Conservation (phyloP, 352 stramenopile genomes). For the Thalassiosira allenii region DNA sequence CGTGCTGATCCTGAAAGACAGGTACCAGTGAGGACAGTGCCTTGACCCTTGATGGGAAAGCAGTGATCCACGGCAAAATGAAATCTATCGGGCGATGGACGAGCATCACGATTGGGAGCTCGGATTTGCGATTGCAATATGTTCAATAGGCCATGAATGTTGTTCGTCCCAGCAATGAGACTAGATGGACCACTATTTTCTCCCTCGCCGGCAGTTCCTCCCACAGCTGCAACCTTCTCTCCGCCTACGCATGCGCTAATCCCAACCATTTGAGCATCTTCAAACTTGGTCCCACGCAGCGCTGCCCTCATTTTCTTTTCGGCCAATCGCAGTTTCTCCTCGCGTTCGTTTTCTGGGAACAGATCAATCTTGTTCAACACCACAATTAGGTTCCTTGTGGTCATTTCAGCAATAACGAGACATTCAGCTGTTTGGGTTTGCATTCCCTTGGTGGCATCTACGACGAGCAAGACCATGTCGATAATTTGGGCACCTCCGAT, state of each 20-base stretch:
- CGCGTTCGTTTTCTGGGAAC: slow-evolving; percentile 86
- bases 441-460: slow-evolving; percentile 96
- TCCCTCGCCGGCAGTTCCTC: slow-evolving; percentile 19
- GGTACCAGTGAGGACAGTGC: slow-evolving; percentile 97
- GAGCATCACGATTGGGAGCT: slow-evolving; percentile 71
- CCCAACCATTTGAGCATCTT: slow-evolving; percentile 88
- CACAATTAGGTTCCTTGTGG: slow-evolving; percentile 90
- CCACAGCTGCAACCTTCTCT: slow-evolving; percentile 86
- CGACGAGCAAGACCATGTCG: slow-evolving; percentile 96
- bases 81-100: slow-evolving; percentile 48
- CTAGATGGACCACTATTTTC: slow-evolving; percentile 1
- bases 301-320: slow-evolving; percentile 86
- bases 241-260: slow-evolving; percentile 87
- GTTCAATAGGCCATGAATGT: slow-evolving; percentile 87
- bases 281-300: slow-evolving; percentile 88
- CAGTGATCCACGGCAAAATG: slow-evolving; percentile 94
- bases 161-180: slow-evolving; percentile 62
- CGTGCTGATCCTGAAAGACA: slow-evolving; percentile 89
- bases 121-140: slow-evolving; percentile 75
- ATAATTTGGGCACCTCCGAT: slow-evolving; percentile 99
- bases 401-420: slow-evolving; percentile 94
- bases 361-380: slow-evolving; percentile 99
- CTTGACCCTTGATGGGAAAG: slow-evolving; percentile 96
- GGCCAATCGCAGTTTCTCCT: slow-evolving; percentile 80
- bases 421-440: slow-evolving; percentile 99